phyloP scores from a whole-genome alignment of 108 stramenopile genomes.

The Cyclostephanos tholiformis region DNA sequence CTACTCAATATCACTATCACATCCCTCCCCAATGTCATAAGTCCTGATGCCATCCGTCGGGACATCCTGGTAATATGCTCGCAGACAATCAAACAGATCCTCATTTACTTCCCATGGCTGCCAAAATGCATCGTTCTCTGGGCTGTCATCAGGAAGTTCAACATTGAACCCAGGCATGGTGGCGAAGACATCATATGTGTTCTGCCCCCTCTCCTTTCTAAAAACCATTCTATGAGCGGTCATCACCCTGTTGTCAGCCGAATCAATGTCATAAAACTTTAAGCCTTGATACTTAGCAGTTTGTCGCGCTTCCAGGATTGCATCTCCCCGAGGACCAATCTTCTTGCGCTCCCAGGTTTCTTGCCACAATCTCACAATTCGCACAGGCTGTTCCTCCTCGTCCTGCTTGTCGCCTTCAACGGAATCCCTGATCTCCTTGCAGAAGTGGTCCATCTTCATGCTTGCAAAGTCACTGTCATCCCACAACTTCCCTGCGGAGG shows the following conservation, averaged over 20 bases:
- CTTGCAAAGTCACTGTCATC: too few relatives aligned
- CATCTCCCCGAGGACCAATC: neutral
- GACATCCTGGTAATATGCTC: neutral
- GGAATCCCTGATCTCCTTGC: too few relatives aligned
- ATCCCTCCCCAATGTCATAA: neutral
- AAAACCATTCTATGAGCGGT: conserved; percentile 5
- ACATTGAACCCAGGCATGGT: neutral
- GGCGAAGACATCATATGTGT: neutral
- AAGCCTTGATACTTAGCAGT: neutral
- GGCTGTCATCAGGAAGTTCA: neutral
- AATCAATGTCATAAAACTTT: conserved; percentile 1
- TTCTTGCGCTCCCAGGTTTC: conserved; percentile 7
- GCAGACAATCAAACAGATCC: conserved; percentile 4
- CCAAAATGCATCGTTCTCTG: neutral
- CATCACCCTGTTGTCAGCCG: neutral
- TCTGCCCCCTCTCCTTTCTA: neutral
- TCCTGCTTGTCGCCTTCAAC: too few relatives aligned
- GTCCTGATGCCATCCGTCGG: neutral
- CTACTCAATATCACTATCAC: conserved; percentile 1
- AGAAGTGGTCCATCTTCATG: too few relatives aligned
- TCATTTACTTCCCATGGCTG: neutral
- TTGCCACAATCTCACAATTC: conserved; percentile 4
- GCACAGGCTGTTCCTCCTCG: neutral
- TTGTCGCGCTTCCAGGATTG: neutral
- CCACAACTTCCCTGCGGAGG: too few relatives aligned